phyloP scores from a whole-genome alignment of 768 basidiomycete genomes.

The Favolaschia claudopus region DNA sequence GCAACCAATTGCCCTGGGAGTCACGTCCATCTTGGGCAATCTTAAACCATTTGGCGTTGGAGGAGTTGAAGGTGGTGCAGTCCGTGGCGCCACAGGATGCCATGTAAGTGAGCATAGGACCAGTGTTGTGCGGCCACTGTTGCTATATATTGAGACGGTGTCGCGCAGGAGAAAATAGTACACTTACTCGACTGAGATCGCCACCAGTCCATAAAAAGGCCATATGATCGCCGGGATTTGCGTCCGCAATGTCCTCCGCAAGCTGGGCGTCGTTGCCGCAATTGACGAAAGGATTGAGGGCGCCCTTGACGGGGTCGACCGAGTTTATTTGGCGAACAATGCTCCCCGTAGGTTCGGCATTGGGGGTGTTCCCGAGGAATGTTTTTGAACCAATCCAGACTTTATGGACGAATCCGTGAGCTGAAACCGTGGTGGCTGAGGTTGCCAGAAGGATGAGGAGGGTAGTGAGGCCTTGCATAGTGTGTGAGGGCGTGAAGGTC shows the following conservation, averaged over 20 bases:
- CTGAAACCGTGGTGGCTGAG: constrained; percentile 46
- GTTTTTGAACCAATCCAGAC: constrained; percentile 49
- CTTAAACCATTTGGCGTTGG: constrained; percentile 59
- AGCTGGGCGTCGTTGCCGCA: constrained; percentile 64
- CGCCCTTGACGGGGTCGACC: constrained; percentile 57
- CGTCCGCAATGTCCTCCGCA: constrained; percentile 59
- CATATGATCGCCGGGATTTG: constrained; percentile 65
- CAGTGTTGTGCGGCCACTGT: constrained; percentile 48
- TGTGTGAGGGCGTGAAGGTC: constrained; percentile 11
- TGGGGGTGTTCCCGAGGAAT: constrained; percentile 46
- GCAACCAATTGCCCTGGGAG: constrained; percentile 43
- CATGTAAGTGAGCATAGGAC: constrained; percentile 63
- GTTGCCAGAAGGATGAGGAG: constrained; percentile 41
- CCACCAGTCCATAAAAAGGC: constrained; percentile 66
- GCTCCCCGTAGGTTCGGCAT: constrained; percentile 34
- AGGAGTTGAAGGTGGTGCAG: constrained; percentile 53
- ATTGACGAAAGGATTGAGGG: constrained; percentile 60
- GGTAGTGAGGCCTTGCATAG: constrained; percentile 36
- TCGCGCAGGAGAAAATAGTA: constrained; percentile 1
- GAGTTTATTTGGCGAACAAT: constrained; percentile 50
- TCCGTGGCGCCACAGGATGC: constrained; percentile 50
- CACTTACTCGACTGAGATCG: constrained; percentile 25
- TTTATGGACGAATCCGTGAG: constrained; percentile 52
- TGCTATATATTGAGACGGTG: background rate
- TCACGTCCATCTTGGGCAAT: constrained; percentile 47